Base-by-base conservation (phyloP, 108 stramenopile species). In the Pseudonitzschia delicatissima region DNA sequence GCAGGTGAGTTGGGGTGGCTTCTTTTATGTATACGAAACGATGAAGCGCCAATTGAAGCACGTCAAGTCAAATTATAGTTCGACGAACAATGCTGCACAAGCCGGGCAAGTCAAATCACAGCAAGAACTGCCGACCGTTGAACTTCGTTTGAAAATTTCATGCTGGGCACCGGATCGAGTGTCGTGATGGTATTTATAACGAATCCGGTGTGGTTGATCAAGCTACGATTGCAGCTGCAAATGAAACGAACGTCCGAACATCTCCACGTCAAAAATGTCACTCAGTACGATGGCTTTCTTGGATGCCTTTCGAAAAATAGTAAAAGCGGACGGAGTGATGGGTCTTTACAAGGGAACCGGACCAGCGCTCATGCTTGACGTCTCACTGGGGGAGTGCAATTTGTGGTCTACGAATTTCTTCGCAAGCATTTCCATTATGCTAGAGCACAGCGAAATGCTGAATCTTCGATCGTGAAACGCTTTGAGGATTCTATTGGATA, bases 121-220 rank as follows among this genome's bases (percentile, higher is more conserved):
- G 58, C 15, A 40, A 40, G 12, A 27, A 45, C 27, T 45, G 21
- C 31, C 18, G 23, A 62, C n/a, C n/a, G n/a, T 71, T 94, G 57
- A 77, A 74, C n/a, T 23, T 66, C 89, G 4, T 52, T 71, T 35
- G 90, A 90, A 33, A 86, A 91, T 68, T 92, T 92, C 55, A 35
- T 65, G 1, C 42, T 85, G 34, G 88, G 90, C 0, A 85, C 82
- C 39, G 33, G 74, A 8, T 72, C 80, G 4, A 97, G 99, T 40
- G 86, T 81, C 26, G 74, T 91, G 44, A 92, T 98, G 91, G 97
- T 98, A n/a, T 74, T 82, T 5, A 34, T 94, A 2, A 98, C 98
- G 29, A 99, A 99, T 80, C 99, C 99, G 11, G 63, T 99, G 4
- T 99, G 99, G 99, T 77, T 99, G 34, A 86, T 99, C 51, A 99